Conservation (phyloP, 768 basidiomycete genomes). For the Boletus pseudopeckii region DNA sequence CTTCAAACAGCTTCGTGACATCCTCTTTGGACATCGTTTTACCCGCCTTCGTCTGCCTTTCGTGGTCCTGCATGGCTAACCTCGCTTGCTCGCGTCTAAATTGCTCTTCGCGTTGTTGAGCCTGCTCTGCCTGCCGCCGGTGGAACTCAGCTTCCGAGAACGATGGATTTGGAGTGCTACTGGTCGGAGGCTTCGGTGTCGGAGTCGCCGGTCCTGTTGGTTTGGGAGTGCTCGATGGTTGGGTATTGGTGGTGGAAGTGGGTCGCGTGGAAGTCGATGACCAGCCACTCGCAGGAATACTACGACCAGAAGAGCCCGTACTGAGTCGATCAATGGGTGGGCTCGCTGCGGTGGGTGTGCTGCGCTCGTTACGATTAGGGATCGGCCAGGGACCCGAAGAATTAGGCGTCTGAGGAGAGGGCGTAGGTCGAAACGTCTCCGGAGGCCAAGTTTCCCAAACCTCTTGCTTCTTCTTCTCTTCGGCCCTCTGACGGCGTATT, state of each 20-base stretch:
- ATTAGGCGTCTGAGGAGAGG: constrained; percentile 28
- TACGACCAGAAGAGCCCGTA: constrained; percentile 26
- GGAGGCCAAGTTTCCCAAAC: constrained; percentile 29
- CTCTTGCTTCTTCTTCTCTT: constrained; percentile 31
- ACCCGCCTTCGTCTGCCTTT: constrained; percentile 40
- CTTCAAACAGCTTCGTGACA: constrained; percentile 50
- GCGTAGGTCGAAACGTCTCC: constrained; percentile 21
- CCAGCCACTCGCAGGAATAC: constrained; percentile 28
- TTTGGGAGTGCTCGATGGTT: constrained; percentile 25
- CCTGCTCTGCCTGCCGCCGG: constrained; percentile 61
- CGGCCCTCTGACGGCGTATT: constrained; percentile 28
- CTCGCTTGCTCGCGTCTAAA: constrained; percentile 69
- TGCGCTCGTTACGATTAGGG: constrained; percentile 31
- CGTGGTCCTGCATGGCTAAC: constrained; percentile 48
- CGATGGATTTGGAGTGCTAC: constrained; percentile 19
- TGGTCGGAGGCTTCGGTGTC: constrained; percentile 17
- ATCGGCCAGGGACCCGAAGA: constrained; percentile 32
- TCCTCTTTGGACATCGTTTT: constrained; percentile 56
- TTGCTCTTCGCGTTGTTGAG: constrained; percentile 61
- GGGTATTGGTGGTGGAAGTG: constrained; percentile 23
- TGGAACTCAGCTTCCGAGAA: constrained; percentile 54
- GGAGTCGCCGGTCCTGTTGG: constrained; percentile 23
- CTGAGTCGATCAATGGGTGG: constrained; percentile 32
- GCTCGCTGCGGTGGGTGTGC: constrained; percentile 32
- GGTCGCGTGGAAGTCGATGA: constrained; percentile 29